Percentiles rank a stretch among this genome's conserved stretches.
Conservation (phyloP, 306 rosid genomes). For the Abrus precatorius region DNA sequence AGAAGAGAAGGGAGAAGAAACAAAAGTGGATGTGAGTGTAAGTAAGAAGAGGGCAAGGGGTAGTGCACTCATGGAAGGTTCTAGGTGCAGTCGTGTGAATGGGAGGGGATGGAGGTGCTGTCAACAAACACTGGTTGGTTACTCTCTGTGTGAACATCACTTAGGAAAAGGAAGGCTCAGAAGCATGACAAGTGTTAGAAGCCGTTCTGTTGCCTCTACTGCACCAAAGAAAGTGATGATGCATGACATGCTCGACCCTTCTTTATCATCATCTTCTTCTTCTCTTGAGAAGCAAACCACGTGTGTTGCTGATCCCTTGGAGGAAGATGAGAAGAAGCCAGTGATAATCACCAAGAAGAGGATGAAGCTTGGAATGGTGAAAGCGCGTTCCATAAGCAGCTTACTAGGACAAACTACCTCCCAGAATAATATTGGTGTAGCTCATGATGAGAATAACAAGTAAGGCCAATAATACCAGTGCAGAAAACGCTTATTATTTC, state of each 20-base stretch:
- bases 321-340: slow-evolving; percentile 34
- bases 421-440: background rate
- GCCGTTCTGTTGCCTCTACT: slow-evolving; percentile 49
- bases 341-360: slow-evolving; percentile 45
- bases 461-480: slow-evolving; percentile 26
- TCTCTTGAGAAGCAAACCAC: slow-evolving; percentile 30
- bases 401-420: slow-evolving; percentile 74
- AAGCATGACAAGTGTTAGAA: slow-evolving; percentile 85
- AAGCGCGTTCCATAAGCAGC: slow-evolving; percentile 91
- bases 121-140: slow-evolving; percentile 95
- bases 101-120: slow-evolving; percentile 98
- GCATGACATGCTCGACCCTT: background rate
- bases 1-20: background rate
- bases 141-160: slow-evolving; percentile 97
- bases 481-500: slow-evolving; percentile 42
- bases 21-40: background rate
- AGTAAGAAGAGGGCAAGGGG: slow-evolving; percentile 61
- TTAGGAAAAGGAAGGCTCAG: slow-evolving; percentile 91
- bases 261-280: slow-evolving; percentile 18
- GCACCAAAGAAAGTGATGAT: slow-evolving; percentile 25
- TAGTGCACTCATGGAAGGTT: slow-evolving; percentile 83
- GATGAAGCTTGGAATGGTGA: slow-evolving; percentile 80
- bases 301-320: slow-evolving; percentile 24
- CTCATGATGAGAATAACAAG: slow-evolving; percentile 43
- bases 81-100: slow-evolving; percentile 99